These are phyloP conservation scores for Sambucus nigra DNA, from an alignment of 129 eudicot species.

Conservation along the genomic window DNA sequence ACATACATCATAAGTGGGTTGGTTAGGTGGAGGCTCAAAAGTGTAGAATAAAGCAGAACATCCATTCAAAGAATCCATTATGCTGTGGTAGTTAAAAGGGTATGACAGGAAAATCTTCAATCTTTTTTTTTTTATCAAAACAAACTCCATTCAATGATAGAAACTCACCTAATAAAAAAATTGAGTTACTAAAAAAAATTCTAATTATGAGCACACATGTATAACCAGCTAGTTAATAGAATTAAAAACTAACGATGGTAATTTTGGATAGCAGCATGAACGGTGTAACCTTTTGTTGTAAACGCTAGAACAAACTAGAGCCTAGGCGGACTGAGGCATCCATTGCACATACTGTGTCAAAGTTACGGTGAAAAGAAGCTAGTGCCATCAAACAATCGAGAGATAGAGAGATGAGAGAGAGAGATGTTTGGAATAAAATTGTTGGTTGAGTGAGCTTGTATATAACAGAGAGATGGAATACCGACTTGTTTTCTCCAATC, in stretches of 20 bases:
- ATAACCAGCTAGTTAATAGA: too few relatives aligned
- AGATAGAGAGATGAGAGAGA: not conserved
- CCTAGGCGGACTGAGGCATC: conserved; percentile 30
- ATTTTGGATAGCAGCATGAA: conserved; percentile 29
- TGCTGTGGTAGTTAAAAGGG: conserved; percentile 33
- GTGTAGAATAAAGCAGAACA: conserved; percentile 28
- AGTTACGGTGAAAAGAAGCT: conserved; percentile 7
- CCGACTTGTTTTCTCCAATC: too few relatives aligned
- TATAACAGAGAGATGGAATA: not conserved
- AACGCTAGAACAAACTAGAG: conserved; percentile 12
- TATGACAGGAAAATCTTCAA: conserved; percentile 28
- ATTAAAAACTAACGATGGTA: not conserved
- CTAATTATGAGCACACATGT: not conserved
- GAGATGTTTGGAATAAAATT: not conserved
- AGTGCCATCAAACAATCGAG: conserved; percentile 9
- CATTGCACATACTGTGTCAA: conserved; percentile 29
- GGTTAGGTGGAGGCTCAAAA: conserved; percentile 31
- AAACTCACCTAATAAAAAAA: conserved; percentile 14
- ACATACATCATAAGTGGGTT: conserved; percentile 28
- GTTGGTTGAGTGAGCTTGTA: not conserved
- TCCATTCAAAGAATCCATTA: conserved; percentile 30
- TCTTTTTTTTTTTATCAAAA: conserved; percentile 12
- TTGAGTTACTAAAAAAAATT: too few relatives aligned
- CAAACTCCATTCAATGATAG: conserved; percentile 1
- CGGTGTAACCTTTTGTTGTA: conserved; percentile 28